Conservation (phyloP, 2,329 filamentous ascomycete species). For the Fusarium armeniacum region DNA sequence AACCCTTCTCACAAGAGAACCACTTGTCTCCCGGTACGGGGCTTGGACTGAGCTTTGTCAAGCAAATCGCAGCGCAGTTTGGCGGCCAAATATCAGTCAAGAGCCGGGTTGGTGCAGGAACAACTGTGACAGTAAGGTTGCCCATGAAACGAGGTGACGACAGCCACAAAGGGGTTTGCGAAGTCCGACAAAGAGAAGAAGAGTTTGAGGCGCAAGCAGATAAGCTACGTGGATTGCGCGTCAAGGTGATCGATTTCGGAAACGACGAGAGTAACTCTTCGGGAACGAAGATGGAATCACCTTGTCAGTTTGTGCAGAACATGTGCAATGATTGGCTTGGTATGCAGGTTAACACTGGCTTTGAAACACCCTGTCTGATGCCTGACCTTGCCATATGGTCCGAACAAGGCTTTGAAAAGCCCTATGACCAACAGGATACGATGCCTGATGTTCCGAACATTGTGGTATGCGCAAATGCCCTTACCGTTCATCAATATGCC, state of each 20-base stretch:
- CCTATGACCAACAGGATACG: neutral
- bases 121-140: constrained; percentile 54
- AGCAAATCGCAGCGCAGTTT: constrained; percentile 69
- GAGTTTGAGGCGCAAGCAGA: constrained; percentile 50
- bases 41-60: constrained; percentile 75
- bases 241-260: constrained; percentile 31
- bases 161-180: neutral
- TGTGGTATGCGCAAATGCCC: constrained; percentile 53
- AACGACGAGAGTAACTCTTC: neutral
- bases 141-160: constrained; percentile 44
- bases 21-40: constrained; percentile 71
- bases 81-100: constrained; percentile 71
- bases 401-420: constrained; percentile 21
- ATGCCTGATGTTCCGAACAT: constrained; percentile 45
- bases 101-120: constrained; percentile 58
- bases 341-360: constrained; percentile 39
- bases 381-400: constrained; percentile 51
- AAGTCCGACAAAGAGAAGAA: constrained; percentile 37
- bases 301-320: constrained; percentile 22
- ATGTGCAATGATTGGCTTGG: constrained; percentile 30
- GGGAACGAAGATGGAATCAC: constrained; percentile 3
- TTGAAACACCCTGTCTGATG: constrained; percentile 12
- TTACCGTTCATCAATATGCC: constrained; percentile 51
- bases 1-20: constrained; percentile 75
- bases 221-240: constrained; percentile 52